Evolutionary conservation across 257 asterid genomes (phyloP).

Genomic region (Nyctanthes arbortristis): DNA sequence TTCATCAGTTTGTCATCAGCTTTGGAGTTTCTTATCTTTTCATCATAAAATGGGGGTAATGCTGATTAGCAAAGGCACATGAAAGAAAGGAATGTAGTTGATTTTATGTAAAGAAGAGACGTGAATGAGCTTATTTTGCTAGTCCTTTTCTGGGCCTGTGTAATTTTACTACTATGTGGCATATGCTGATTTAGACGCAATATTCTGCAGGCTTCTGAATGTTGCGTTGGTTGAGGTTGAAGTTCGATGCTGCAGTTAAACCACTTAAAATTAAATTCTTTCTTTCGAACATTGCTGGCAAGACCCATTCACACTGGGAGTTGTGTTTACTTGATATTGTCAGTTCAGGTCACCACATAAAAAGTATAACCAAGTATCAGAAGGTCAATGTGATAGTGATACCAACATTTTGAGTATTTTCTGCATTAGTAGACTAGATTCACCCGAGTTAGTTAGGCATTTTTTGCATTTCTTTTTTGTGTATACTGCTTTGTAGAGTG

Average conservation of each 20-base stretch:
- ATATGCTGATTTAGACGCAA: not conserved
- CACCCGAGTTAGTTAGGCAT: not conserved
- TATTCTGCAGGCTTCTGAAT: not conserved
- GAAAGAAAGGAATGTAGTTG: not conserved
- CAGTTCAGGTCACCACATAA: conserved; percentile 8
- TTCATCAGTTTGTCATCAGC: conserved; percentile 5
- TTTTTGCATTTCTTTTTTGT: no score
- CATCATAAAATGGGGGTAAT: not conserved
- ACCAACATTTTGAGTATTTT: conserved; percentile 2
- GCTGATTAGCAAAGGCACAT: not conserved
- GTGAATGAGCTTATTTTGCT: not conserved
- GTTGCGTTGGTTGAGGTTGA: not conserved
- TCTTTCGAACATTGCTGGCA: not conserved
- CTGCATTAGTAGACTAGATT: not conserved
- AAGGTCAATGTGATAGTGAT: conserved; percentile 5
- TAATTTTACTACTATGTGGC: not conserved
- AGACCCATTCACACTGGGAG: not conserved
- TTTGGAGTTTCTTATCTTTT: not conserved
- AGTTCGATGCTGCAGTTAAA: not conserved
- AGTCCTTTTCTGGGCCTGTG: not conserved
- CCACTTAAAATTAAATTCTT: not conserved
- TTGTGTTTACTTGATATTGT: not conserved
- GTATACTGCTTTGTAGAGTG: conserved; percentile 1
- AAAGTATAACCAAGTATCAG: not conserved
- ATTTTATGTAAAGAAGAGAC: not conserved